These are phyloP conservation scores for Magnusiomyces fungicola DNA, from an alignment of 1,139 yeast genomes.

Conservation along the genomic window DNA sequence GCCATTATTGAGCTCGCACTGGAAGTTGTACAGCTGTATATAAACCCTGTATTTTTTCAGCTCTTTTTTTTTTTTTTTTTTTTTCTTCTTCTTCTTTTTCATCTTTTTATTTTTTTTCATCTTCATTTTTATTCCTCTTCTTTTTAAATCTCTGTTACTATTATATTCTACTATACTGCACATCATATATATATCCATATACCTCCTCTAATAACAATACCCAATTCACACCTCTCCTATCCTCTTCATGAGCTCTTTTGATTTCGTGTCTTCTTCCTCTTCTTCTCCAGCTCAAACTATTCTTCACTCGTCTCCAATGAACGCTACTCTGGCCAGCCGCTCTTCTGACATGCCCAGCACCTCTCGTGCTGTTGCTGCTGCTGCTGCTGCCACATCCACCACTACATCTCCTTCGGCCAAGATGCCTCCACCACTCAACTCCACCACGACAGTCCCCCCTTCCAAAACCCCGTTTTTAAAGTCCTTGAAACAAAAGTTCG, in stretches of 20 bases:
- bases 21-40: background rate
- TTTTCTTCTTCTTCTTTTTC: background rate
- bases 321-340: too few species aligned
- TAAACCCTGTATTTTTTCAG: background rate
- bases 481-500: constrained; percentile 11
- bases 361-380: too few species aligned
- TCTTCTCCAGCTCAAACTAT: background rate
- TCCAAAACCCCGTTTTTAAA: constrained; percentile 1
- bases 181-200: too few species aligned
- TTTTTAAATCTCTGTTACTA: too few species aligned
- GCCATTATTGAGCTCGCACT: background rate
- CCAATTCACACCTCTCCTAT: too few species aligned
- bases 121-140: background rate
- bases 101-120: background rate
- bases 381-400: background rate
- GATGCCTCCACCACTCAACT: background rate
- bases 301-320: too few species aligned
- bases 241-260: background rate
- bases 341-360: too few species aligned
- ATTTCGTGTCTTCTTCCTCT: too few species aligned
- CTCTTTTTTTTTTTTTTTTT: background rate
- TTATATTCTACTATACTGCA: too few species aligned
- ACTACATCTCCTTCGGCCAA: background rate
- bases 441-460: background rate
- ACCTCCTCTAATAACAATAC: too few species aligned